These are phyloP conservation scores for Fusarium palustre DNA, from an alignment of 2,329 filamentous ascomycete genomes.

Conservation along the genomic window DNA sequence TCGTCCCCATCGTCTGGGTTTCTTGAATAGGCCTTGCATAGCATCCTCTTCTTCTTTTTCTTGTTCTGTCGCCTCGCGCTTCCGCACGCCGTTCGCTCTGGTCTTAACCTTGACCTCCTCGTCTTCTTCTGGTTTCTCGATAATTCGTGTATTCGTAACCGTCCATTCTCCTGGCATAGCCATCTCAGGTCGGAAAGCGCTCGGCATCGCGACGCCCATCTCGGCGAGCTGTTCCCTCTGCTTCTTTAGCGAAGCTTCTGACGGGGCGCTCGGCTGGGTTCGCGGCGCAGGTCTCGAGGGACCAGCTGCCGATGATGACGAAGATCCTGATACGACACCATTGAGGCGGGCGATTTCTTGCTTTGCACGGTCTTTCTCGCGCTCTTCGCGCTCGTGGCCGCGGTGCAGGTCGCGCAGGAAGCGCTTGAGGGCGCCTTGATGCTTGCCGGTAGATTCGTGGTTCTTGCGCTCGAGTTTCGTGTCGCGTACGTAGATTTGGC, in stretches of 20 bases:
- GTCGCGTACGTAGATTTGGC: conserved; percentile 89
- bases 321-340: conserved; percentile 70
- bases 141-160: conserved; percentile 71
- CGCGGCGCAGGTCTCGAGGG: conserved; percentile 31
- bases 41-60: conserved; percentile 71
- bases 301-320: conserved; percentile 49
- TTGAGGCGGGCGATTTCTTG: conserved; percentile 89
- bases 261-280: conserved; percentile 30
- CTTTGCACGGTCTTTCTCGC: conserved; percentile 84
- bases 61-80: conserved; percentile 70
- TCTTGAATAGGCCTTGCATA: conserved; percentile 70
- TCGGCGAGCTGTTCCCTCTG: conserved; percentile 90
- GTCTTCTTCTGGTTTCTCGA: conserved; percentile 59
- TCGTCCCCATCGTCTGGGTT: conserved; percentile 65
- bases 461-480: conserved; percentile 89
- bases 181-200: conserved; percentile 81
- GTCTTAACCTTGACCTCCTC: conserved; percentile 58
- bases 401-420: conserved; percentile 91
- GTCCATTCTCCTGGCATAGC: conserved; percentile 93
- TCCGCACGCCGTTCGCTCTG: conserved; percentile 69
- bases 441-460: conserved; percentile 87
- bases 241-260: conserved; percentile 76
- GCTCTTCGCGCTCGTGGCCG: conserved; percentile 81
- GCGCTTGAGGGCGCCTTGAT: conserved; percentile 88
- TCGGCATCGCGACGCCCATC: conserved; percentile 86